Base-by-base conservation (phyloP, 495 filamentous ascomycete genomes). In the Lasiosphaeria hispida region DNA sequence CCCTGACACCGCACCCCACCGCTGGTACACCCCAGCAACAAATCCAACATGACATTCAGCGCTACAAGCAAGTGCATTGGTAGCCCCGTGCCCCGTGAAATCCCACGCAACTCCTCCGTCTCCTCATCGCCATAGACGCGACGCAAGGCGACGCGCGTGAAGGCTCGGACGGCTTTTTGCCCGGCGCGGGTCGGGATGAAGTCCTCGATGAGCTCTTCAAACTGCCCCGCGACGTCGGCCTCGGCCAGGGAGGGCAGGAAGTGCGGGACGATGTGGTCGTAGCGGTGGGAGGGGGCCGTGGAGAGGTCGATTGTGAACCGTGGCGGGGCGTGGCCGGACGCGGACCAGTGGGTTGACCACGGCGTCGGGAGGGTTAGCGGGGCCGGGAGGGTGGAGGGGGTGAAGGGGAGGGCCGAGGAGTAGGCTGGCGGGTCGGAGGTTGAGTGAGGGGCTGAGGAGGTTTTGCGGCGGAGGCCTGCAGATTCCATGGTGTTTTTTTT, bases 11-110 rank as follows among this genome's bases (percentile, higher is more conserved):
- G 62, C 18, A 63, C 56, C 10, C 60, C 60, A 14, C 85, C 85
- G 63, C 82, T 86, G 13, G 84, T 86, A 63, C 85, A 89, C 1
- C 86, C 86, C 73, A 89, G 81, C 19, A 87, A 72, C 11, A 80
- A 64, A 68, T 89, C 86, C 4, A 89, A 77, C 5, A 87, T 66
- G 10, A 83, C 80, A 60, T 88, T 88, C 50, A 86, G 72, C 7
- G 77, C 79, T 1, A 88, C 77, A 3, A 89, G 69, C 6, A 88
- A 66, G 63, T 83, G 83, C 68, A 88, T 68, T 10, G 77, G 71
- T 19, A 88, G 73, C 0, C 79, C 83, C 7, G 77, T 78, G 9
- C 66, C 72, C 10, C 70, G 69, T 17, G 72, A 71, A 53, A 89
- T 86, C 1, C 85, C 84, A 9, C 71, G 74, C 23, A 89, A 69